Evolutionary conservation across 495 filamentous ascomycete genomes (phyloP).

Genomic region (Lichina pygmaea): DNA sequence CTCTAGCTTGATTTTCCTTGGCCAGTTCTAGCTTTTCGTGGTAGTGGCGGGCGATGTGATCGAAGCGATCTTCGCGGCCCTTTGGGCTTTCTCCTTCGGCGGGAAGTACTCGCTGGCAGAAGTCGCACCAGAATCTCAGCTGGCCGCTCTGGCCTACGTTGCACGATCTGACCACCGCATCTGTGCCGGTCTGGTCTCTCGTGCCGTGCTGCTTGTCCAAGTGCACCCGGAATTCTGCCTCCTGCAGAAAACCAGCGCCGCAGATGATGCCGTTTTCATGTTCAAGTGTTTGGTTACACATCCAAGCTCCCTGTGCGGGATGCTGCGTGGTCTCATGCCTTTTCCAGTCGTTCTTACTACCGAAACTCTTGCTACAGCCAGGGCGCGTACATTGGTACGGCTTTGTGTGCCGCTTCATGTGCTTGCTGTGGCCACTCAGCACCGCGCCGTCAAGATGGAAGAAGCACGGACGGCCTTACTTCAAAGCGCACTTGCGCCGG

Average conservation of each 20-base stretch:
- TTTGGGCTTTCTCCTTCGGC: slow-evolving; percentile 26
- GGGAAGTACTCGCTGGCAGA: slow-evolving; percentile 34
- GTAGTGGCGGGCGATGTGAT: slow-evolving; percentile 74
- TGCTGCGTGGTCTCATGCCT: slow-evolving; percentile 83
- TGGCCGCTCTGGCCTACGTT: slow-evolving; percentile 43
- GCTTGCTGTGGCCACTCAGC: slow-evolving; percentile 30
- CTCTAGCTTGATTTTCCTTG: slow-evolving; percentile 1
- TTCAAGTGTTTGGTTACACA: slow-evolving; percentile 18
- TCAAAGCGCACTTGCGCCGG: slow-evolving; percentile 5
- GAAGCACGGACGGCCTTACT: neutral
- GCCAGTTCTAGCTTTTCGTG: slow-evolving; percentile 21
- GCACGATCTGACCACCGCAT: slow-evolving; percentile 1
- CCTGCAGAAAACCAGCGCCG: slow-evolving; percentile 28
- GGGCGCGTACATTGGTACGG: slow-evolving; percentile 72
- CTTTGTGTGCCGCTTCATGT: slow-evolving; percentile 59
- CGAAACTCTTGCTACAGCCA: slow-evolving; percentile 50
- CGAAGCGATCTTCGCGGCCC: slow-evolving; percentile 51
- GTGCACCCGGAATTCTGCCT: slow-evolving; percentile 34
- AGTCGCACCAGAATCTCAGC: slow-evolving; percentile 70
- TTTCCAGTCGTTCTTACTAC: slow-evolving; percentile 93
- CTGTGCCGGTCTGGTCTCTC: slow-evolving; percentile 14
- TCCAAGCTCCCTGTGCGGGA: slow-evolving; percentile 46
- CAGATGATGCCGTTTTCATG: slow-evolving; percentile 7
- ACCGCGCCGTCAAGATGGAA: neutral
- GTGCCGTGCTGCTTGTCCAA: slow-evolving; percentile 26